phyloP scores from a whole-genome alignment of 2,329 filamentous ascomycete genomes.

The Dactylella cylindrospora region DNA sequence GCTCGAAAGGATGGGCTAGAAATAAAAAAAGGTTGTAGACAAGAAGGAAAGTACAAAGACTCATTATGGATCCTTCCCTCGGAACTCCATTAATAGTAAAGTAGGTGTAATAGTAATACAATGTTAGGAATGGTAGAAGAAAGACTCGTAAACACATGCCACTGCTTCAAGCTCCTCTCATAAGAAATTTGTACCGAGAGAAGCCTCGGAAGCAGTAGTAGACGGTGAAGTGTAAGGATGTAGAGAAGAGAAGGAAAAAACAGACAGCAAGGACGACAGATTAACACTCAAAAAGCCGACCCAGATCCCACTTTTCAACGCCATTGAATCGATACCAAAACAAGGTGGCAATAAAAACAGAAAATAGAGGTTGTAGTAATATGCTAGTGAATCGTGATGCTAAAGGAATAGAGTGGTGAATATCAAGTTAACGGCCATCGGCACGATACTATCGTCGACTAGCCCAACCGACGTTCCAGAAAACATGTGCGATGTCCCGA shows the following conservation, averaged over 20 bases:
- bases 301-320: neutral
- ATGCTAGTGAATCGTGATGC: too few relatives aligned
- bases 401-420: constrained; percentile 10
- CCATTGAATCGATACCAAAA: too few relatives aligned
- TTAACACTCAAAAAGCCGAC: too few relatives aligned
- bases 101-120: constrained; percentile 41
- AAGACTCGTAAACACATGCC: constrained; percentile 25
- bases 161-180: constrained; percentile 6
- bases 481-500: constrained; percentile 69
- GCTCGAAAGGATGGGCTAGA: neutral
- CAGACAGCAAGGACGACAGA: too few relatives aligned
- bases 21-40: constrained; percentile 1
- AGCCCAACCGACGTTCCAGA: constrained; percentile 63
- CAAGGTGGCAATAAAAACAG: constrained; percentile 5
- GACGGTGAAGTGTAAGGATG: too few relatives aligned
- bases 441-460: constrained; percentile 41
- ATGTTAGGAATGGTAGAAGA: constrained; percentile 21
- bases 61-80: constrained; percentile 2
- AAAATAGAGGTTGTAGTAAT: constrained; percentile 3
- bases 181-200: too few relatives aligned
- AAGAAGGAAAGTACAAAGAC: constrained; percentile 14
- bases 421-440: constrained; percentile 14
- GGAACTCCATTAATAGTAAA: neutral
- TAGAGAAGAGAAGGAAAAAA: too few relatives aligned
- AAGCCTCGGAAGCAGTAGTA: neutral